Evolutionary conservation across 139 green algal species (phyloP).

Genomic region (Trebouxia sp.): DNA sequence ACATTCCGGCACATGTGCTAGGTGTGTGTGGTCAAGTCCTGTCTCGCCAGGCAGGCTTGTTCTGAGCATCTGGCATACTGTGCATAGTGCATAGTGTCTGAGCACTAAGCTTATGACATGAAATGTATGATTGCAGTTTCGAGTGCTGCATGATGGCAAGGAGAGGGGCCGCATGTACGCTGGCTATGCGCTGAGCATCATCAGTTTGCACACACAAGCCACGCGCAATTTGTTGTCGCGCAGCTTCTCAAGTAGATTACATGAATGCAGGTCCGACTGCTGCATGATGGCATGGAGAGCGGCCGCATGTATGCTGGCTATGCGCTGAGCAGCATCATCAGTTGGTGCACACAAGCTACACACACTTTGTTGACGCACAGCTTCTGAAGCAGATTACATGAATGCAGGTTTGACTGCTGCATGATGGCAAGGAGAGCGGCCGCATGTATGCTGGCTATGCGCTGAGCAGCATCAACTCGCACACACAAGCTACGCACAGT

Average conservation of each 20-base stretch:
- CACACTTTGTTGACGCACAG: not conserved
- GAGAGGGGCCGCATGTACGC: slow-evolving; percentile 56
- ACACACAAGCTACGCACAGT: too few species aligned
- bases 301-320: not conserved
- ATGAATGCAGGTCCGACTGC: not conserved
- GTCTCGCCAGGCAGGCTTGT: too few species aligned
- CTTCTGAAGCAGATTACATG: too few species aligned
- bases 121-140: slow-evolving; percentile 9
- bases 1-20: too few species aligned
- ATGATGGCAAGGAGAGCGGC: not conserved
- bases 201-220: slow-evolving; percentile 38
- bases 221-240: not conserved
- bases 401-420: not conserved
- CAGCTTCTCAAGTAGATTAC: too few species aligned
- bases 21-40: too few species aligned
- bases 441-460: not conserved
- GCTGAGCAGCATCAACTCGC: too few species aligned
- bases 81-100: too few species aligned
- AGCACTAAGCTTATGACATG: too few species aligned
- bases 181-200: slow-evolving; percentile 53
- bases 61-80: not conserved
- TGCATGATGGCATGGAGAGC: not conserved
- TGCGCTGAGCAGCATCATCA: too few species aligned
- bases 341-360: too few species aligned
- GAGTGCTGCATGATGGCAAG: slow-evolving; percentile 42